These are phyloP conservation scores for Pelargonium nanum DNA, from an alignment of 345 rosid species.

Conservation along the genomic window DNA sequence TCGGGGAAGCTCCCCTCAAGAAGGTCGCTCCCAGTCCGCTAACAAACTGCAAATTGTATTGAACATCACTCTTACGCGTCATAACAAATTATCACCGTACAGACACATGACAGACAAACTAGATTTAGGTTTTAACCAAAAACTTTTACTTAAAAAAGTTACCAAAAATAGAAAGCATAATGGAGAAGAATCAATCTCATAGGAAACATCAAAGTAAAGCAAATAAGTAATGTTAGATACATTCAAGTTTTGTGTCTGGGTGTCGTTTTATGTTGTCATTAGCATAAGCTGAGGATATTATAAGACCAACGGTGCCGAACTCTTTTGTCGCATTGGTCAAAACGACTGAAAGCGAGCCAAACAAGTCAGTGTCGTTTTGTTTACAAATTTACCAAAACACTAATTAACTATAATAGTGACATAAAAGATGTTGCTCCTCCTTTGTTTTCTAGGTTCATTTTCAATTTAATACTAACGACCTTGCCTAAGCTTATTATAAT, in stretches of 20 bases:
- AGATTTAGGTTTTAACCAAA: too few species aligned
- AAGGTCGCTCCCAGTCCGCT: too few species aligned
- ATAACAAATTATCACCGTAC: too few species aligned
- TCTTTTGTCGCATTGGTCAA: constrained; percentile 16
- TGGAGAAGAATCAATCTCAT: not conserved
- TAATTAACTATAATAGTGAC: not conserved
- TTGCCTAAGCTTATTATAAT: too few species aligned
- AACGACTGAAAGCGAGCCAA: constrained; percentile 17
- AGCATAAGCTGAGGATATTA: not conserved
- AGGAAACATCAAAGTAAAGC: not conserved
- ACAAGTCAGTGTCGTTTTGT: constrained; percentile 14
- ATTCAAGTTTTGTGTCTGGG: not conserved
- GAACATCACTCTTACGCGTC: too few species aligned
- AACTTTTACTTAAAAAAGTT: too few species aligned
- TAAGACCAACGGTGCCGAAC: constrained; percentile 16
- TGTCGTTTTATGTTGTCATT: not conserved
- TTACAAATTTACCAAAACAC: not conserved
- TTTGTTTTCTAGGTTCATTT: constrained; percentile 16
- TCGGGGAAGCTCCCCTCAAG: too few species aligned
- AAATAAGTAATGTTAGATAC: not conserved
- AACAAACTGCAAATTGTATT: too few species aligned
- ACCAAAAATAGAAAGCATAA: too few species aligned
- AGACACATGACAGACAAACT: too few species aligned
- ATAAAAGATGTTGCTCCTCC: not conserved
- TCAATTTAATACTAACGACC: too few species aligned